Conservation (phyloP, 805 yeast genomes). For the Candida silvicultrix region DNA sequence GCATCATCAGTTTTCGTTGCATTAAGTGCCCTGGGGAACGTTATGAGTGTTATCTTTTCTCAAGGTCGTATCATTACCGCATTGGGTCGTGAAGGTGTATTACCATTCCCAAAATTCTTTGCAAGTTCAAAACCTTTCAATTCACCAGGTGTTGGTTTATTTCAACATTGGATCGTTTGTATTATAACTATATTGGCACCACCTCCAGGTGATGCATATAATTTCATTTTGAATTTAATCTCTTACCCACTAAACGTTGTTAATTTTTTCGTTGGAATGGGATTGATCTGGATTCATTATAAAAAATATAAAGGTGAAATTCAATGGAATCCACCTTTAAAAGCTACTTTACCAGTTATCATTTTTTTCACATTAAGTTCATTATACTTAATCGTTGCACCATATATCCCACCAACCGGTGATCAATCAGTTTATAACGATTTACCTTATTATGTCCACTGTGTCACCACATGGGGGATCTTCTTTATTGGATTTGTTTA, state of each 20-base stretch:
- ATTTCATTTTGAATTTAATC: slow-evolving; percentile 71
- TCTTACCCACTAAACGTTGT: slow-evolving; percentile 79
- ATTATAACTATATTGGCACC: slow-evolving; percentile 70
- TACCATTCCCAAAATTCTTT: slow-evolving; percentile 69
- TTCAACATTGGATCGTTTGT: slow-evolving; percentile 75
- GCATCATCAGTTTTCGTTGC: slow-evolving; percentile 81
- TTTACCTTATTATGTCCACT: slow-evolving; percentile 73
- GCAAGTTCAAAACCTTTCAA: slow-evolving; percentile 68
- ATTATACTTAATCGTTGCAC: slow-evolving; percentile 65
- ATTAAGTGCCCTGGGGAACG: slow-evolving; percentile 75
- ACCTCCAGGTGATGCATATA: slow-evolving; percentile 85
- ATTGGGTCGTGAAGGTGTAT: slow-evolving; percentile 73
- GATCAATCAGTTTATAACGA: slow-evolving; percentile 64
- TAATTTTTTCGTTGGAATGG: slow-evolving; percentile 58
- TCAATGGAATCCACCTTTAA: slow-evolving; percentile 68
- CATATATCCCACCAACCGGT: slow-evolving; percentile 66
- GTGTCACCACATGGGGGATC: slow-evolving; percentile 78
- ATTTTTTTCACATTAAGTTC: slow-evolving; percentile 60
- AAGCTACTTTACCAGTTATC: slow-evolving; percentile 57
- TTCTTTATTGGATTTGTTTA: slow-evolving; percentile 59
- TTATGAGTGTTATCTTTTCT: slow-evolving; percentile 70
- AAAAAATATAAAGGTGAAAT: slow-evolving; percentile 41
- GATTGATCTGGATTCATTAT: slow-evolving; percentile 52
- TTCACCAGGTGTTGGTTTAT: slow-evolving; percentile 66
- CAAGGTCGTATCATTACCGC: slow-evolving; percentile 80